Evolutionary conservation across 768 basidiomycete genomes (phyloP), one percentile per base, ranked within the genome.

Genomic region (Rhodotorula graminis): DNA sequence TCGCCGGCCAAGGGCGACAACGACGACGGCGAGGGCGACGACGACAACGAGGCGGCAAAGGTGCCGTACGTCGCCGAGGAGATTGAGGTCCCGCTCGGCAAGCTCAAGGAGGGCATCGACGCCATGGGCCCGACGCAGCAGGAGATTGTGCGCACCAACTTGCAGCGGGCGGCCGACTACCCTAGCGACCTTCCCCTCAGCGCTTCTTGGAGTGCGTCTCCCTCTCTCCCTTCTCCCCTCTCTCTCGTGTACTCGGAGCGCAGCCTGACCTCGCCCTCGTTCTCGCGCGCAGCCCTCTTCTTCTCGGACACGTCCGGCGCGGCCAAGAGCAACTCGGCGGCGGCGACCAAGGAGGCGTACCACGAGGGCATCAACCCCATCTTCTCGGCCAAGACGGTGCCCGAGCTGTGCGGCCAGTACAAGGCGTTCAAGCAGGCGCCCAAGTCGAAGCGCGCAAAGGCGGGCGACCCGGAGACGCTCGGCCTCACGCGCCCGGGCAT

Each of bases 341-440:
- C 70, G 21, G 70, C 59, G 25, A 71, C 66, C 23, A 64, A 71
- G 40, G 70, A 72, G 25, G 70, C 71, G 3, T 75, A 75, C 70
- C 67, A 61, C 14, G 70, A 75, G 40, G 70, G 70, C 19, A 66
- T 69, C 61, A 75, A 47, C 65, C 64, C 61, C 21, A 55, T 75
- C 42, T 75, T 75, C 49, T 56, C 62, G 15, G 70, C 64, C 8
- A 64, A 49, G 49, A 69, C 67, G 1, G 74, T 75, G 0, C 67
- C 70, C 11, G 44, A 15, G 1, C 65, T 75, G 10, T 69, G 67
- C 58, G 74, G 74, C 19, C 23, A 37, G 27, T 55, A 72, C 64
- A 72, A 75, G 68, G 74, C 74, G 46, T 72, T 69, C 71, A 75
- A 75, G 67, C 65, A 61, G n/a, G 67, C 70, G 8, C 67, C 62